Evolutionary conservation across 2,329 filamentous ascomycete genomes (phyloP).

Genomic region (Arthrinium phaeospermum): DNA sequence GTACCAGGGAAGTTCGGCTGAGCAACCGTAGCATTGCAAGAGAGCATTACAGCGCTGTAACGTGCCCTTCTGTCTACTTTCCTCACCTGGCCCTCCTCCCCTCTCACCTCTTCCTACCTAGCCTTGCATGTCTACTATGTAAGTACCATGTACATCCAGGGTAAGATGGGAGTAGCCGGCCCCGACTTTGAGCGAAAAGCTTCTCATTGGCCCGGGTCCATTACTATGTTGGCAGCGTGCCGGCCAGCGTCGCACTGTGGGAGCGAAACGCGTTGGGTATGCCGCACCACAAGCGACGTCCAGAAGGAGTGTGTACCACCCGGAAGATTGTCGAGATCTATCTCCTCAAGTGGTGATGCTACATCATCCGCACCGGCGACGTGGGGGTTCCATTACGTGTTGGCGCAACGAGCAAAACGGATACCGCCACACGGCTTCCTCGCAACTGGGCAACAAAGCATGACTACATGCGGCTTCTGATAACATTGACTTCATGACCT

Average conservation of each 20-base stretch:
- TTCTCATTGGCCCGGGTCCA: slow-evolving; percentile 11
- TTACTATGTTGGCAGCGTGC: neutral
- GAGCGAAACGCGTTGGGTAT: neutral
- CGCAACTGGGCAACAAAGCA: neutral
- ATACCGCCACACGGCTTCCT: neutral
- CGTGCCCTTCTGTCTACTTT: neutral
- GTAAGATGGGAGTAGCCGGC: neutral
- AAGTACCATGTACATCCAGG: too few species aligned
- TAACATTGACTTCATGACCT: neutral
- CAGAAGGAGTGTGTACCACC: slow-evolving; percentile 2
- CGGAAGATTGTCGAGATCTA: slow-evolving; percentile 17
- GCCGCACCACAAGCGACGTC: neutral
- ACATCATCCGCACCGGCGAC: slow-evolving; percentile 8
- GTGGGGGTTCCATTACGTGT: slow-evolving; percentile 12
- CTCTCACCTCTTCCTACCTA: neutral
- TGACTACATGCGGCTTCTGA: neutral
- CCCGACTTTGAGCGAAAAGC: neutral
- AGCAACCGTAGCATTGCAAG: slow-evolving; percentile 5
- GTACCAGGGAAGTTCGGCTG: slow-evolving; percentile 6
- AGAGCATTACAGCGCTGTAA: neutral
- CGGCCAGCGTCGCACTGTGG: slow-evolving; percentile 13
- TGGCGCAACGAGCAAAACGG: slow-evolving; percentile 2
- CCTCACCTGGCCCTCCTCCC: neutral
- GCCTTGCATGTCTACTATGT: neutral
- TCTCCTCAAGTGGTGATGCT: slow-evolving; percentile 2